Conservation (phyloP, 805 yeast species). For the Lipomyces starkeyi region DNA sequence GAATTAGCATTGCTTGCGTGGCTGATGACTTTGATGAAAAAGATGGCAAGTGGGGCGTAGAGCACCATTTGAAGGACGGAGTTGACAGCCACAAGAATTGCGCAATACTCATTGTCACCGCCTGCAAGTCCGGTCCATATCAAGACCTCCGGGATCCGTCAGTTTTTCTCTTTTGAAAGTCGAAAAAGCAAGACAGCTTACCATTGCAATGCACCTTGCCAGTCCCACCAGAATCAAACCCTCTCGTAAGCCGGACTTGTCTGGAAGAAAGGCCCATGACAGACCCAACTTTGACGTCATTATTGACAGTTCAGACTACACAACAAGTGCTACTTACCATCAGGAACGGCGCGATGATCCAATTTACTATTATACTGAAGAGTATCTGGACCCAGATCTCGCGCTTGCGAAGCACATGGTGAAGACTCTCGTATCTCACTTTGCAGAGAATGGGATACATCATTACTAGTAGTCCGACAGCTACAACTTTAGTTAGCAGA, state of each 20-base stretch:
- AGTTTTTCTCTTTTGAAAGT: neutral
- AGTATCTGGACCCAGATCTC: conserved; percentile 44
- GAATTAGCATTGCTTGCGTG: neutral
- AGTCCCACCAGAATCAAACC: conserved; percentile 65
- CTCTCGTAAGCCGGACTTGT: conserved; percentile 54
- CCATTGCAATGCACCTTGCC: conserved; percentile 67
- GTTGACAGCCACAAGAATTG: conserved; percentile 57
- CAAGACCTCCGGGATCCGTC: conserved; percentile 40
- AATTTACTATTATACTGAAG: conserved; percentile 55
- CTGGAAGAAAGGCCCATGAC: conserved; percentile 59
- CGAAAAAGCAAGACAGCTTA: neutral
- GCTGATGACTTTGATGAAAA: conserved; percentile 53
- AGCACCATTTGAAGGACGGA: conserved; percentile 57
- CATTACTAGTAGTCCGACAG: conserved; percentile 60
- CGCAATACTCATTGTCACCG: conserved; percentile 58
- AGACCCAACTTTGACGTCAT: conserved; percentile 46
- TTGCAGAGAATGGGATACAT: conserved; percentile 63
- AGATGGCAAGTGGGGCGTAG: conserved; percentile 59
- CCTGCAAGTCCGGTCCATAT: conserved; percentile 54
- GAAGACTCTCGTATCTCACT: conserved; percentile 57
- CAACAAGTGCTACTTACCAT: conserved; percentile 49
- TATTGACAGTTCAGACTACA: neutral
- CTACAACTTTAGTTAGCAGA: conserved; percentile 14
- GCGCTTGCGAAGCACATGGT: conserved; percentile 40
- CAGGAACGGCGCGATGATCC: conserved; percentile 61